Percentiles rank a stretch among this genome's conserved stretches.
These are phyloP conservation scores for Fraxinus excelsior DNA, from an alignment of 257 asterid species.

Conservation along the genomic window DNA sequence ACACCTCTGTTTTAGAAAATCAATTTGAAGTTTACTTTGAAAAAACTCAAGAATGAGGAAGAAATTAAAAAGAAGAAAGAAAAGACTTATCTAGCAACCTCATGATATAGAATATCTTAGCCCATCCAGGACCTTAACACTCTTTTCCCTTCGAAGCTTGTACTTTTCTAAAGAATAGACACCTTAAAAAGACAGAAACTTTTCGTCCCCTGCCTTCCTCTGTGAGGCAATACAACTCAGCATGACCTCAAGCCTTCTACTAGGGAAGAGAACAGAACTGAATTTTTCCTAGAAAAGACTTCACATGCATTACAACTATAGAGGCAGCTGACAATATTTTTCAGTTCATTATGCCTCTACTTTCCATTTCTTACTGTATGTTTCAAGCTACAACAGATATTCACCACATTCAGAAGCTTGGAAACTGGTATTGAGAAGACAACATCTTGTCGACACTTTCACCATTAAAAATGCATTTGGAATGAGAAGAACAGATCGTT, in stretches of 20 bases:
- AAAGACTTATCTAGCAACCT: neutral
- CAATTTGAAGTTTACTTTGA: no score
- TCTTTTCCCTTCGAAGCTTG: neutral
- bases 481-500: neutral
- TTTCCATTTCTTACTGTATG: neutral
- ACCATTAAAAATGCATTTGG: neutral
- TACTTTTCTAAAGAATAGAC: neutral
- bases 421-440: neutral
- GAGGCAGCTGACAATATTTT: neutral
- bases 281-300: neutral
- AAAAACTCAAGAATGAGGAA: neutral
- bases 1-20: neutral
- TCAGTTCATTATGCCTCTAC: neutral
- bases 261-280: neutral
- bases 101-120: neutral
- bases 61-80: no score
- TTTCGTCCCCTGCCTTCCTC: neutral
- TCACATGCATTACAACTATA: neutral
- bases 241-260: neutral
- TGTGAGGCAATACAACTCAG: neutral
- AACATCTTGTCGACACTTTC: neutral
- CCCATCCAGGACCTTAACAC: neutral
- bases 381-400: neutral
- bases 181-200: neutral
- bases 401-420: neutral